Base-by-base conservation (phyloP, 345 rosid genomes). In the Arabidopsis suecica region DNA sequence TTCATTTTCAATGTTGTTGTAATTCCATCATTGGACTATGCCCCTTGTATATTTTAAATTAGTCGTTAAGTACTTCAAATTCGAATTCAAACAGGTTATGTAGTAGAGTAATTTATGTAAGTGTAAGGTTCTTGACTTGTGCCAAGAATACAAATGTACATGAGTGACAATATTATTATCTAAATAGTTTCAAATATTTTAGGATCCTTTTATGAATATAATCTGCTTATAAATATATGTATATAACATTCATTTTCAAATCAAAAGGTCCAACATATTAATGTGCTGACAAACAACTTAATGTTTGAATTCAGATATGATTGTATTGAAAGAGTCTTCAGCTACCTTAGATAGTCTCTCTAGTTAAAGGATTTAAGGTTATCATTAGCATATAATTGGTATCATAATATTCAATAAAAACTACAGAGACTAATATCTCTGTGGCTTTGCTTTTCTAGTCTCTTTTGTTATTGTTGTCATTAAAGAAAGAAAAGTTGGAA, bases 381-480 rank as follows among this genome's bases (percentile, higher is more conserved):
- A 73, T 64, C 77, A 62, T 44, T 64, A 56, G n/a, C 65, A 65
- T 56, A 36, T 65, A 65, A 65, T 55, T 45, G 18, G 56, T 55
- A 55, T 41, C 61, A 55, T 45, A 45, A 65, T 56, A 40, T 22
- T 65, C 25, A 6, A 44, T 3, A n/a, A 45, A n/a, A 44, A 44
- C 58, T 34, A 5, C 66, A 25, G 59, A 45, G 38, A 55, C 56
- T 22, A 68, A 67, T 62, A 60, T 75, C 68, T 59, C 57, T 69
- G 7, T 56, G 42, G 6, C 76, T 56, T 56, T 71, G 62, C 72
- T 57, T 77, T 77, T 56, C 32, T 5, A 30, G 36, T 54, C 16
- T 54, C 70, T 61, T 75, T 76, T 61, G 51, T 55, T 61, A 62
- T 63, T 54, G 71, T 11, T 56, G 75, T 63, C 72, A 63, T 30